Base-by-base conservation (phyloP, 2,329 filamentous ascomycete species). In the Stylonectria norvegica region DNA sequence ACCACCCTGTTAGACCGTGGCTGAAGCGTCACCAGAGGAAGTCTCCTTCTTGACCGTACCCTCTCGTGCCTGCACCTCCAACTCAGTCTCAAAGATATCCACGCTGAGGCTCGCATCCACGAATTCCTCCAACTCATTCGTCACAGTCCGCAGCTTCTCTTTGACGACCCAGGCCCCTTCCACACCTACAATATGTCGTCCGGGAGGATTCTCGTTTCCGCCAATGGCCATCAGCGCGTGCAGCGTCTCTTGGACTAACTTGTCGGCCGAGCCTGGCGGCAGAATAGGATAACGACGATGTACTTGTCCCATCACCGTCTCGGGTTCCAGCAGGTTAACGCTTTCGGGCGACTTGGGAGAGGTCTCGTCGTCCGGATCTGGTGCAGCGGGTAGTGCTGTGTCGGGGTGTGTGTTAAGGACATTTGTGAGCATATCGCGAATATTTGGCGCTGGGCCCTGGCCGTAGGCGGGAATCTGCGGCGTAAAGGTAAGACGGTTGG, bases 71-170 rank as follows among this genome's bases (percentile, higher is more conserved):
- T 79, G 75, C 2, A 64, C 65, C 45, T 72, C 72, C 23, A 78
- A 59, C 57, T 78, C 74, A 52, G 68, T 76, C 29, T 79, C 75
- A 45, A 78, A 78, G 19, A 89, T 86, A 61, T 95, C 90, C 12
- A 93, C 89, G 0, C 87, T 84, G 50, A 85, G 75, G 57, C 89
- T 96, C 18, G 89, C 85, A 55, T 95, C 89, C 19, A 95, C 85
- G 64, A 97, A 97, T 53, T 97, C 93, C 63, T 97, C 93, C 41
- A 97, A 69, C 68, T 97, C 93, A 62, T 97, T 90, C 48, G 89
- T 95, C 3, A 96, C 88, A 2, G 89, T 96, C 70, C 94, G 95
- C 40, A 98, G 70, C 68, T 97, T 97, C 67, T 97, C 93, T 63
- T 91, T 94, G 27, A 97, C 91, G 28, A 86, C 86, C 5, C 81